These are phyloP conservation scores for Aspergillus oerlinghausenensis DNA, from an alignment of 2,329 filamentous ascomycete species.

Conservation along the genomic window DNA sequence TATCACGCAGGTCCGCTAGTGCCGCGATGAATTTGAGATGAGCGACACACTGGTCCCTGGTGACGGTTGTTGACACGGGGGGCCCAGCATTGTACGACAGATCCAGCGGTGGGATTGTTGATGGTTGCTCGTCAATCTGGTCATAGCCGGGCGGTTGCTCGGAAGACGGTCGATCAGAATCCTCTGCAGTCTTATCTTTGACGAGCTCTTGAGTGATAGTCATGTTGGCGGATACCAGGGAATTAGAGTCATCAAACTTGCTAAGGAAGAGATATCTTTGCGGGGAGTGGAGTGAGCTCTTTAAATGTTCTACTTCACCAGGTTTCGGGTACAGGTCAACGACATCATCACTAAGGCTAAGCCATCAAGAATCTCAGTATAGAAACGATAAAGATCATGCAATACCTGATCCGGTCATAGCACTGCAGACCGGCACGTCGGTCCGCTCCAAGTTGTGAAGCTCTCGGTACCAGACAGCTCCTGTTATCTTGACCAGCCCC, in stretches of 20 bases:
- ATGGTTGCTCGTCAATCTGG: conserved; percentile 13
- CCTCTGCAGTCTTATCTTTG: conserved; percentile 5
- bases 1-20: conserved; percentile 63
- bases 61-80: conserved; percentile 19
- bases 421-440: too few relatives aligned
- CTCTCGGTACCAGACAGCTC: too few relatives aligned
- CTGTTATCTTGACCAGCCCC: too few relatives aligned
- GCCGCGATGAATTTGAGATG: conserved; percentile 70
- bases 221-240: not conserved
- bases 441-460: too few relatives aligned
- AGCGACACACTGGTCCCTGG: conserved; percentile 58
- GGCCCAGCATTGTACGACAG: conserved; percentile 13
- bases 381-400: too few relatives aligned
- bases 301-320: too few relatives aligned
- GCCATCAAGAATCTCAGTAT: too few relatives aligned
- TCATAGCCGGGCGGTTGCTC: conserved; percentile 25
- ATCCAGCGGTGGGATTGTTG: conserved; percentile 22
- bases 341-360: too few relatives aligned
- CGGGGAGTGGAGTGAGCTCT: too few relatives aligned
- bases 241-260: not conserved
- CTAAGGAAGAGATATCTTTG: not conserved
- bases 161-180: not conserved
- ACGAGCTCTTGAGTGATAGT: conserved; percentile 6
- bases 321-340: too few relatives aligned
- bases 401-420: too few relatives aligned